Conservation (phyloP, 495 filamentous ascomycete species). For the Tuber umbilicatum region DNA sequence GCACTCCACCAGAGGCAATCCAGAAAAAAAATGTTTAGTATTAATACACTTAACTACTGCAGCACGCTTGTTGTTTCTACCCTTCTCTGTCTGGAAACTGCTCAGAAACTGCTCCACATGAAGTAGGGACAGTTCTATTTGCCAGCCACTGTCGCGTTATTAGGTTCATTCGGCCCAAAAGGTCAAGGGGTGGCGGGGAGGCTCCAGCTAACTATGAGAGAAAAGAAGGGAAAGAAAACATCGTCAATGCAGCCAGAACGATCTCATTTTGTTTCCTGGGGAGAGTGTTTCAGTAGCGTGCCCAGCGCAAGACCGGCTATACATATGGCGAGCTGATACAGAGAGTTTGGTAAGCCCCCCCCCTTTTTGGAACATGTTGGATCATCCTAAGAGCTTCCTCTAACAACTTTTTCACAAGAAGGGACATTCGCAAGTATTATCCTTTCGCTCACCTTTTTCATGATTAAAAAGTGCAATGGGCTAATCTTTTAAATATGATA, state of each 20-base stretch:
- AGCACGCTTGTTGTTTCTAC: neutral
- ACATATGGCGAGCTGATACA: too few species aligned
- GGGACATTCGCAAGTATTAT: neutral
- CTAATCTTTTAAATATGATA: neutral
- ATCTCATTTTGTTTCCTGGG: neutral
- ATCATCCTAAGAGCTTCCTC: neutral
- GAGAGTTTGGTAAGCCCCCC: too few species aligned
- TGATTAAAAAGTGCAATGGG: neutral
- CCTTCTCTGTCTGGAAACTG: neutral
- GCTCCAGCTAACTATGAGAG: neutral
- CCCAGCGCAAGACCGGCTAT: neutral
- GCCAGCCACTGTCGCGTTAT: neutral
- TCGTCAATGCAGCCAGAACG: neutral
- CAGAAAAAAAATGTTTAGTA: neutral
- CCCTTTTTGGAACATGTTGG: neutral
- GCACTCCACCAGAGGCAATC: neutral
- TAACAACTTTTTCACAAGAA: neutral
- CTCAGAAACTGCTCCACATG: neutral
- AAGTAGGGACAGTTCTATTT: neutral
- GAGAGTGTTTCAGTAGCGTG: neutral
- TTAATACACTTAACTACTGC: neutral
- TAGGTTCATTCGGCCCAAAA: neutral
- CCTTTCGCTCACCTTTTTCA: neutral
- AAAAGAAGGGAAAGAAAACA: neutral
- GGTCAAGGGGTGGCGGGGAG: neutral